Evolutionary conservation across 495 filamentous ascomycete species (phyloP), one percentile per base, ranked within the genome.

Genomic region (Aspergillus homomorphus): DNA sequence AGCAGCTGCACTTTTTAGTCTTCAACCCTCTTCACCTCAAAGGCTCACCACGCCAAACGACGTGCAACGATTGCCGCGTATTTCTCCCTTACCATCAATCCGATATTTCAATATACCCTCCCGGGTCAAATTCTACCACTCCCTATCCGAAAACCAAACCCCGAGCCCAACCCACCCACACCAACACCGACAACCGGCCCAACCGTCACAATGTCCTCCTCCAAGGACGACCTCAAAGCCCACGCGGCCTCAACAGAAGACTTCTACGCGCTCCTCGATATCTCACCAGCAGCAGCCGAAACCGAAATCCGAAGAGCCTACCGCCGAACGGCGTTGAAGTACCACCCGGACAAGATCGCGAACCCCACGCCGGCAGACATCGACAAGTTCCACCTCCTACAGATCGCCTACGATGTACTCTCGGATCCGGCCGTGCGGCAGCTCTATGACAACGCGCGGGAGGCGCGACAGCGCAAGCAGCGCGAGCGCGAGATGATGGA

Each of bases 241-340:
- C 73, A 82, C 50, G 82, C 82, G 26, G 80, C 81, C 59, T 84
- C 81, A 28, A 74, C 75, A 42, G 82, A 90, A 58, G 88, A 97
- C 73, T 94, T 93, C 62, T 98, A 98, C 73, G 84, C 81, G 42
- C 84, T 96, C 54, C 87, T 98, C 19, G 82, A 79, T 21, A 67
- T 97, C 48, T 77, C 82, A 16, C 79, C 81, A 42, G 80, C 82
- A 18, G 84, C 88, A 23, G 80, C 81, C 12, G 81, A 87, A 28
- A 70, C 84, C 26, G 88, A 96, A 59, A 84, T 98, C 65, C 89
- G 92, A 56, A 84, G 86, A 53, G 91, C 90, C 48, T 98, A 96
- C 77, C 86, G 92, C 38, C 90, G 89, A 68, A 88, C 91, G 4
- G 90, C 95, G 0, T 79, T 97, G 10, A 91, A 89, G 70, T 90